Evolutionary conservation across 305 asterid genomes (phyloP).

Genomic region (Fraxinus paxiana): DNA sequence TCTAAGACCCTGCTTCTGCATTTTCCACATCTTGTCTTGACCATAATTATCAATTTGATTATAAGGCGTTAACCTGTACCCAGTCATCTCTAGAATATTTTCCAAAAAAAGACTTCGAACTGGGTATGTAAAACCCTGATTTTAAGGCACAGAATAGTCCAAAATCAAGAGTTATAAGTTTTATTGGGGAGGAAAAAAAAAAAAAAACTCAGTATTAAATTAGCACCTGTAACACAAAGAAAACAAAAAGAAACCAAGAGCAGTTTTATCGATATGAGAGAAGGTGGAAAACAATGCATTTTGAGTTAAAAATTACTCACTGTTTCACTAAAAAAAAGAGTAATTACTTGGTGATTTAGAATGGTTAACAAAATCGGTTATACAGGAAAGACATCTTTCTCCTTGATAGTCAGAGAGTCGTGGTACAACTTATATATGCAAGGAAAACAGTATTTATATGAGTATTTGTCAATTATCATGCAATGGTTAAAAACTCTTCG

Average conservation of each 20-base stretch:
- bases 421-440: background rate
- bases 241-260: conserved; percentile 10
- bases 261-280: background rate
- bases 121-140: conserved; percentile 87
- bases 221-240: conserved; percentile 6
- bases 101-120: conserved; percentile 76
- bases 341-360: background rate
- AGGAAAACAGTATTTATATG: background rate
- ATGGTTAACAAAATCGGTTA: background rate
- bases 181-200: background rate
- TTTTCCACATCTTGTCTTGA: conserved; percentile 89
- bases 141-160: conserved; percentile 12
- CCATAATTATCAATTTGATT: conserved; percentile 96
- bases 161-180: conserved; percentile 11
- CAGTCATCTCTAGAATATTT: conserved; percentile 69
- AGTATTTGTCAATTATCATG: conserved; percentile 6
- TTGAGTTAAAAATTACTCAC: background rate
- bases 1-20: conserved; percentile 72
- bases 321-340: background rate
- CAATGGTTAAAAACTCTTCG: background rate
- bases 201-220: background rate
- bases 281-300: background rate
- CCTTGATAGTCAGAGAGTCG: background rate
- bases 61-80: conserved; percentile 63
- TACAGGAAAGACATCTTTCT: background rate